Conservation (phyloP, 495 filamentous ascomycete species). For the Penicillium odoratum region DNA sequence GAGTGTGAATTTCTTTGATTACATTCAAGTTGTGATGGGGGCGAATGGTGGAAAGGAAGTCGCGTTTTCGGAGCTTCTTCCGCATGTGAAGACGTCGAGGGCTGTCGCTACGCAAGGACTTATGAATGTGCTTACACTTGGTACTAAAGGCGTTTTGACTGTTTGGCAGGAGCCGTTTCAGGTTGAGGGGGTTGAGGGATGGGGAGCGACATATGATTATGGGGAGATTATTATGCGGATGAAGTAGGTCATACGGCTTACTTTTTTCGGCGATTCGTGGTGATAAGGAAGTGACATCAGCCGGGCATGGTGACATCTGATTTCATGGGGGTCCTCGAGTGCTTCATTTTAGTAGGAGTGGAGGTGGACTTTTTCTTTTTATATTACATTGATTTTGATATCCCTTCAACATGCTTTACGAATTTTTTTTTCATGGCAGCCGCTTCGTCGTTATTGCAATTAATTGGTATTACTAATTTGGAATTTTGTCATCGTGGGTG, state of each 20-base stretch:
- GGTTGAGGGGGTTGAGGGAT: constrained; percentile 23
- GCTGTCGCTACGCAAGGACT: constrained; percentile 71
- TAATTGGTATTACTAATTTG: neutral
- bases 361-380: neutral
- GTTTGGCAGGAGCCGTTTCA: constrained; percentile 28
- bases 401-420: neutral
- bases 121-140: constrained; percentile 69
- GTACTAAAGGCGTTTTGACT: constrained; percentile 55
- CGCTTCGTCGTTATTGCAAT: neutral
- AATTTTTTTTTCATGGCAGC: neutral
- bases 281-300: neutral
- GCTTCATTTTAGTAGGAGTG: neutral
- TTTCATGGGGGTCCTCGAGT: neutral
- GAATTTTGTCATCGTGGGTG: neutral
- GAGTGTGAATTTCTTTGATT: constrained; percentile 60
- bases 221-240: constrained; percentile 28
- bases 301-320: neutral
- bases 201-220: constrained; percentile 29
- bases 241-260: neutral
- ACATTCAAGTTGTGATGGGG: constrained; percentile 39
- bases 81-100: constrained; percentile 50
- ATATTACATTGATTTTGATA: neutral
- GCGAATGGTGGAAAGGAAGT: constrained; percentile 19
- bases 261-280: neutral
- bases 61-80: constrained; percentile 61